These are phyloP conservation scores for Pseudogymnoascus sp. DNA, from an alignment of 2,329 filamentous ascomycete species.

Conservation along the genomic window DNA sequence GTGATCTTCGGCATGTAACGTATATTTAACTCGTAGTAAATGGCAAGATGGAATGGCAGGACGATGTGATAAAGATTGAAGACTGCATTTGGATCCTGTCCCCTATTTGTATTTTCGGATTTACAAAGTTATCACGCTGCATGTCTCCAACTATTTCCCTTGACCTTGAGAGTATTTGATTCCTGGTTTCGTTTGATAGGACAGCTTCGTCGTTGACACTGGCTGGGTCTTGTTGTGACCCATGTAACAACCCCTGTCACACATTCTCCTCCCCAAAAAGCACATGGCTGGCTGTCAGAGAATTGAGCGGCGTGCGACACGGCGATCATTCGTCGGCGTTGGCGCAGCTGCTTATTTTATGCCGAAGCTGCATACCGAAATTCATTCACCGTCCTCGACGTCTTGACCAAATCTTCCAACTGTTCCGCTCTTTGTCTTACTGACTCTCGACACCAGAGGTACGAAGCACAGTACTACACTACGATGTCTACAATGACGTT, in stretches of 20 bases:
- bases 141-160: not conserved
- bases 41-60: not conserved
- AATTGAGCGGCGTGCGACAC: slow-evolving; percentile 4
- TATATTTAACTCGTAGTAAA: not conserved
- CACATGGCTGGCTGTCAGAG: slow-evolving; percentile 1
- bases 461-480: not conserved
- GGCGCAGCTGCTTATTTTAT: slow-evolving; percentile 1
- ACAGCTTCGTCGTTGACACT: not conserved
- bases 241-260: slow-evolving; percentile 1
- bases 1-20: not conserved
- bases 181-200: not conserved
- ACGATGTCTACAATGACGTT: slow-evolving; percentile 27
- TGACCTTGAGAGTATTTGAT: not conserved
- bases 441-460: not conserved
- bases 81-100: not conserved
- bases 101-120: not conserved
- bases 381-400: not conserved
- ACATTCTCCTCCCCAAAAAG: not conserved
- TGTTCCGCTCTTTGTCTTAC: not conserved
- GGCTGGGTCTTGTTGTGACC: not conserved
- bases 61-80: not conserved
- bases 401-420: not conserved
- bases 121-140: not conserved
- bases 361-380: not conserved
- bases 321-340: not conserved